Evolutionary conservation across 2,329 filamentous ascomycete species (phyloP).

Genomic region (Arthrobotrys pseudoclavata): DNA sequence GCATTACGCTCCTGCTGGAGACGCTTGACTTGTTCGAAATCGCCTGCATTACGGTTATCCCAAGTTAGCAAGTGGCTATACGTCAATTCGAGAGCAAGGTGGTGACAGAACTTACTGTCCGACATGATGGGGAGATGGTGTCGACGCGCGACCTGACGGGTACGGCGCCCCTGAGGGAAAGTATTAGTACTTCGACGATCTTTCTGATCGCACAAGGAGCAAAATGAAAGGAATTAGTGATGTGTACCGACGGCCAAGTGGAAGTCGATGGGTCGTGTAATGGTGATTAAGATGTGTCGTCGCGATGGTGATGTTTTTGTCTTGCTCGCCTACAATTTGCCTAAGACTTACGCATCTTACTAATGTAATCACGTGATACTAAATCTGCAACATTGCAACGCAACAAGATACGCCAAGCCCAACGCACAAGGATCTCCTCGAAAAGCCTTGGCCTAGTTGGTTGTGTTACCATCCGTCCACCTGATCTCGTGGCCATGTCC

Average conservation of each 20-base stretch:
- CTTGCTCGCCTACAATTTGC: conserved; percentile 10
- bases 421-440: background rate
- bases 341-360: conserved; percentile 26
- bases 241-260: conserved; percentile 47
- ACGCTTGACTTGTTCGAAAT: conserved; percentile 88
- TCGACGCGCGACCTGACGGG: conserved; percentile 45
- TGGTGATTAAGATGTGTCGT: conserved; percentile 36
- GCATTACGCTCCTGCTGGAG: conserved; percentile 94
- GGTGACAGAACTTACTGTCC: conserved; percentile 42
- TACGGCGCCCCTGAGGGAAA: conserved; percentile 40
- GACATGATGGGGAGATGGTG: conserved; percentile 39
- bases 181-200: conserved; percentile 41
- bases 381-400: conserved; percentile 14
- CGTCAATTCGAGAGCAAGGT: background rate
- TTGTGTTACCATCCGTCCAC: too few relatives aligned
- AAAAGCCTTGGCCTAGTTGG: too few relatives aligned
- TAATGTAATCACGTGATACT: conserved; percentile 40
- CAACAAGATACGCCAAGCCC: background rate
- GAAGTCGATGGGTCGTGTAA: conserved; percentile 29
- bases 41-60: conserved; percentile 69
- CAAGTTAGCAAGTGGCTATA: conserved; percentile 32
- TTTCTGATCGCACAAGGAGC: conserved; percentile 4
- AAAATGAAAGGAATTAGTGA: conserved; percentile 19
- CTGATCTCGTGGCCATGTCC: too few relatives aligned
- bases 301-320: conserved; percentile 48